phyloP scores from a whole-genome alignment of 1,139 yeast species.

The Diutina rugosa region DNA sequence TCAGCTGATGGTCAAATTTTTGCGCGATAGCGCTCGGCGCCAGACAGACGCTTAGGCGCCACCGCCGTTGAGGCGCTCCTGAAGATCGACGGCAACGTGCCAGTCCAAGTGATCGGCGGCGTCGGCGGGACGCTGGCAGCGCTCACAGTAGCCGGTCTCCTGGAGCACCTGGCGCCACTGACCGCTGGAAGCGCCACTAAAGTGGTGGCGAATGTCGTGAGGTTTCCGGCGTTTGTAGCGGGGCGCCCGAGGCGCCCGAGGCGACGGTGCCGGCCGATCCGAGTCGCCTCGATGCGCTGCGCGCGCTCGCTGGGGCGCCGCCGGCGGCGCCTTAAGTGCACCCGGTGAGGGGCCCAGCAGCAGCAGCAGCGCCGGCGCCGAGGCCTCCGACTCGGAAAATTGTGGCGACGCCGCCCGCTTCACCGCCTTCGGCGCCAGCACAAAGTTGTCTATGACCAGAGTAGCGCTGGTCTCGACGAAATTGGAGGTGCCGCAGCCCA shows the following conservation, averaged over 20 bases:
- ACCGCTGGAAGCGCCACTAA: background rate
- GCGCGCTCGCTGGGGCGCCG: background rate
- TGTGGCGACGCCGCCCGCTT: no score
- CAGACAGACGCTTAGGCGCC: background rate
- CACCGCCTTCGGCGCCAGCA: background rate
- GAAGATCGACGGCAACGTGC: conserved; percentile 26
- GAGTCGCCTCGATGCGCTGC: background rate
- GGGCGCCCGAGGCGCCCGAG: background rate
- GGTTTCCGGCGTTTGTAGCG: background rate
- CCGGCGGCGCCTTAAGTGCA: background rate
- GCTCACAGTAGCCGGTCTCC: background rate
- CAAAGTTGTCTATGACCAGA: background rate
- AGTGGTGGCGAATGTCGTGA: background rate
- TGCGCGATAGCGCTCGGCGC: background rate
- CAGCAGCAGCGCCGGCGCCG: background rate
- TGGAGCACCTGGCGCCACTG: background rate
- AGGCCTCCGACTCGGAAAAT: background rate
- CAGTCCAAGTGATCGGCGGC: conserved; percentile 28
- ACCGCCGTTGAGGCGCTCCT: conserved; percentile 12
- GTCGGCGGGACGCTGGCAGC: conserved; percentile 16
- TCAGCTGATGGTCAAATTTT: background rate
- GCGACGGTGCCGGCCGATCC: background rate
- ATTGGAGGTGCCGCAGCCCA: background rate
- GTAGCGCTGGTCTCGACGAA: background rate
- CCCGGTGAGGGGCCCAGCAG: no score